Base-by-base conservation (phyloP, 2,329 filamentous ascomycete genomes). In the Aspergillus ibericus region DNA sequence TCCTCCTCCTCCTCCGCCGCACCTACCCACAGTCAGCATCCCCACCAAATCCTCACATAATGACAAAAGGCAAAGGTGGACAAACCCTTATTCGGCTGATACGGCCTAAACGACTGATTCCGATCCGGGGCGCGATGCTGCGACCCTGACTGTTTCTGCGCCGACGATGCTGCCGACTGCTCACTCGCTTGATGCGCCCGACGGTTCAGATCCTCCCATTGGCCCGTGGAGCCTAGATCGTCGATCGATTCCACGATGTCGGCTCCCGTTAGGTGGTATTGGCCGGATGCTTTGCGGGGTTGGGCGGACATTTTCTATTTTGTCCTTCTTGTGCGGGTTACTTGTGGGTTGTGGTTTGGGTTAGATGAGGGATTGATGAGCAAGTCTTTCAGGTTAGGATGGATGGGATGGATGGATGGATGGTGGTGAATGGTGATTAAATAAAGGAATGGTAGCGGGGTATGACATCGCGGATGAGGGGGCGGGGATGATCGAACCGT, bases 191-290 rank as follows among this genome's bases (percentile, higher is more conserved):
- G 48, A 27, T 53, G 51, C 16, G 51, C 51, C 6, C 22, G n/a
- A 18, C 36, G 22, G 10, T 44, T 32, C 51, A 53, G 12, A 9
- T 53, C 51, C 18, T 44, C 51, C 51, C 51, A 53, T 6, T 22
- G 12, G 16, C 51, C 51, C 7, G 15, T 25, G 5, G 51, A 53
- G 25, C 51, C 35, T 2, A 53, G 36, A 20, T 53, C 51, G 20
- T 53, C 51, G 36, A 53, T 42, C 1, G 16, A 34, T 5, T 53
- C 51, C 36, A 53, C 51, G 7, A 53, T 44, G 22, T 53, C 22
- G 12, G 36, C 13, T 20, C 51, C 51, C 15, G 36, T 53, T 8
- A 53, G 51, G 36, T 53, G 51, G 51, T 53, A 53, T 27, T 29
- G 22, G 4, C 51, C 51, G 12, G 51, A 53, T 13, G 18, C 15